Evolutionary conservation across 1,284 basidiomycete genomes (phyloP).

Genomic region (Schizophyllum amplum): DNA sequence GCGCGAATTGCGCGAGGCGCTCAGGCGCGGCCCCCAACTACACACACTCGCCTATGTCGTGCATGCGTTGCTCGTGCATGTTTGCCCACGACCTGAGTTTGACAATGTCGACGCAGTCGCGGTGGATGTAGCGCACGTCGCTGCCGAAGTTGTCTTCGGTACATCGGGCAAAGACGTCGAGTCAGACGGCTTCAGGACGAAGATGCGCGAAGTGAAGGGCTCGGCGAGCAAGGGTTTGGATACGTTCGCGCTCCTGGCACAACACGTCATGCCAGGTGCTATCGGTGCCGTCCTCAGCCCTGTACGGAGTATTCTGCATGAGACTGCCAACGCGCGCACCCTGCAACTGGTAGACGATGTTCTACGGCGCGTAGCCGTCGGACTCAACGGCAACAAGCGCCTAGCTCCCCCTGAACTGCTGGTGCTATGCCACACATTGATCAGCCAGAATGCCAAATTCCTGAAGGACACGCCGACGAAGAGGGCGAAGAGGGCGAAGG

Average conservation of each 20-base stretch:
- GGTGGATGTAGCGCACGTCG: slow-evolving; percentile 70
- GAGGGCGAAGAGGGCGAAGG: slow-evolving; percentile 34
- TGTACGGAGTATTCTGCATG: slow-evolving; percentile 79
- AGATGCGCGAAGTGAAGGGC: slow-evolving; percentile 82
- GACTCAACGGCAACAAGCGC: slow-evolving; percentile 78
- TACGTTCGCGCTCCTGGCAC: slow-evolving; percentile 77
- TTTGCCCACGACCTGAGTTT: slow-evolving; percentile 58
- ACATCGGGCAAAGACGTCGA: slow-evolving; percentile 88
- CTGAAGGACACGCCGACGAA: slow-evolving; percentile 47
- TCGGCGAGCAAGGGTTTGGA: slow-evolving; percentile 79
- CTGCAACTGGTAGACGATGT: slow-evolving; percentile 88
- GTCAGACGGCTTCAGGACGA: slow-evolving; percentile 90
- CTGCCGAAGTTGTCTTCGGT: slow-evolving; percentile 92
- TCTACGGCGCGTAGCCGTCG: slow-evolving; percentile 74
- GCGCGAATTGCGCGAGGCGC: slow-evolving; percentile 75
- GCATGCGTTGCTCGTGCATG: slow-evolving; percentile 78
- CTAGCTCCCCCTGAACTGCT: slow-evolving; percentile 70
- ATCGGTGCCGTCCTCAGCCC: slow-evolving; percentile 78
- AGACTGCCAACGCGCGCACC: slow-evolving; percentile 77
- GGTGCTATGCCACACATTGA: slow-evolving; percentile 81
- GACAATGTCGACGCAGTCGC: slow-evolving; percentile 72
- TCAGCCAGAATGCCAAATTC: slow-evolving; percentile 87
- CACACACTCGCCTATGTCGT: slow-evolving; percentile 86
- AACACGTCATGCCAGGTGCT: slow-evolving; percentile 65
- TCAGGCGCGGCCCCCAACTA: slow-evolving; percentile 88